Base-by-base conservation (phyloP, 2,329 filamentous ascomycete genomes). In the Claviceps fusiformis region DNA sequence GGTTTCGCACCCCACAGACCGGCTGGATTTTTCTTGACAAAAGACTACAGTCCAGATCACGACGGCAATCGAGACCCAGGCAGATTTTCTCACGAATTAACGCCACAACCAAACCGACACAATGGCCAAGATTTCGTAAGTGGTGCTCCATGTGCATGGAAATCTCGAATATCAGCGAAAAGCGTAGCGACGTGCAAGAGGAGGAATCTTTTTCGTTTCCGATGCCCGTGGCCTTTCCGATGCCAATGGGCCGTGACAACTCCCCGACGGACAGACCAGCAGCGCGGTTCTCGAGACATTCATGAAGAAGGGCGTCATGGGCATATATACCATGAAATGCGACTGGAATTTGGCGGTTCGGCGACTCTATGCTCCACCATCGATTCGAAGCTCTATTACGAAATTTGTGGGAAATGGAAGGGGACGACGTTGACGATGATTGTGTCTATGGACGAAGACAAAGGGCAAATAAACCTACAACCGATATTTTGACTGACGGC, bases 71-170 rank as follows among this genome's bases (percentile, higher is more conserved):
- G 65, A 66, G 64, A 69, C 63, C 64, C 44, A 65, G 68, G 67
- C 64, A 69, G 63, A 62, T 64, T 58, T 67, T 62, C 60, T 64
- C 60, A 69, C 67, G 67, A 70, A 68, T 62, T 67, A 70, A 71
- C 70, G 68, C 66, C 70, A 66, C 64, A 68, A 65, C 68, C 66
- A 71, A 70, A 70, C 73, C 71, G 71, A 74, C 70, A 75, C 72
- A 79, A 82, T 82, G 79, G 79, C 79, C 72, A 82, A 82, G 74
- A 67, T 77, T 64, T 81, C 78, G 79, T 82, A 76, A 75, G 79
- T 81, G 31, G 54, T 45, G 57, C 35, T 57, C 44, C 52, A 58
- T 57, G 35, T 62, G 57, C 61, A 57, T 59, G 58, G 57, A 54
- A 57, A 55, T 54, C 54, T 48, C 49, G 54, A 52, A 54, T 58